Percentiles rank a stretch among this genome's conserved stretches.
phyloP scores from a whole-genome alignment of 1,284 basidiomycete species.

The Cerioporus squamosus region DNA sequence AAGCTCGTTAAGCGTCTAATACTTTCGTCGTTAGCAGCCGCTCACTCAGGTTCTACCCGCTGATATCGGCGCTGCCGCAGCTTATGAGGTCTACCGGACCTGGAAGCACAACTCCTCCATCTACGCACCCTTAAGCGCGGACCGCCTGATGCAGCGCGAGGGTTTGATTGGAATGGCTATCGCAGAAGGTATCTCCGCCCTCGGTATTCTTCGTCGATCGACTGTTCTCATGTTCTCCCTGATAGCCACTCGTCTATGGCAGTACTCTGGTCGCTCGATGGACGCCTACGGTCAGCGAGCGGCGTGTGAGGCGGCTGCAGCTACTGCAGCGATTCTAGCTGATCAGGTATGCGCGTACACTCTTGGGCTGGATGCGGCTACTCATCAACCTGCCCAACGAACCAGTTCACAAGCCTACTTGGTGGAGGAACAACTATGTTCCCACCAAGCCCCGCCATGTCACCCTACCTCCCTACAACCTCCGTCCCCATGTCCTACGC shows the following conservation, averaged over 20 bases:
- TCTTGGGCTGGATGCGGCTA: not conserved
- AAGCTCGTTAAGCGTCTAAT: not conserved
- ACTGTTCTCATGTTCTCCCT: not conserved
- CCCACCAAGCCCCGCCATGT: slow-evolving; percentile 2
- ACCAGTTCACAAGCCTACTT: not conserved
- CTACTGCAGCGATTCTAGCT: slow-evolving; percentile 14
- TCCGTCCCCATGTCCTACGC: not conserved
- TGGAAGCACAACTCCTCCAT: slow-evolving; percentile 59
- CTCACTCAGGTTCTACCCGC: slow-evolving; percentile 44
- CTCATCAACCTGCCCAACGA: not conserved
- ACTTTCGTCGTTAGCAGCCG: slow-evolving; percentile 37
- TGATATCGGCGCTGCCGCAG: slow-evolving; percentile 69
- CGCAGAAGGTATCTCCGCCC: slow-evolving; percentile 53
- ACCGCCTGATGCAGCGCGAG: slow-evolving; percentile 60
- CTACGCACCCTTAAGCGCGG: slow-evolving; percentile 55
- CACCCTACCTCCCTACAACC: not conserved
- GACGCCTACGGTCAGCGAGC: slow-evolving; percentile 22
- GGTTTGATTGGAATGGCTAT: slow-evolving; percentile 63
- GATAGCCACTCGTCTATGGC: slow-evolving; percentile 23
- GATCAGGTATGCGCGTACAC: slow-evolving; percentile 6
- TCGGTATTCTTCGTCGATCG: not conserved
- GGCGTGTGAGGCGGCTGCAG: slow-evolving; percentile 23
- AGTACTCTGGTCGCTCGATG: slow-evolving; percentile 20
- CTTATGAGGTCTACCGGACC: slow-evolving; percentile 66
- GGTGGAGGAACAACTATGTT: not conserved